Evolutionary conservation across 345 rosid genomes (phyloP), one percentile per base, ranked within the genome.

Genomic region (Eutrema japonicum): DNA sequence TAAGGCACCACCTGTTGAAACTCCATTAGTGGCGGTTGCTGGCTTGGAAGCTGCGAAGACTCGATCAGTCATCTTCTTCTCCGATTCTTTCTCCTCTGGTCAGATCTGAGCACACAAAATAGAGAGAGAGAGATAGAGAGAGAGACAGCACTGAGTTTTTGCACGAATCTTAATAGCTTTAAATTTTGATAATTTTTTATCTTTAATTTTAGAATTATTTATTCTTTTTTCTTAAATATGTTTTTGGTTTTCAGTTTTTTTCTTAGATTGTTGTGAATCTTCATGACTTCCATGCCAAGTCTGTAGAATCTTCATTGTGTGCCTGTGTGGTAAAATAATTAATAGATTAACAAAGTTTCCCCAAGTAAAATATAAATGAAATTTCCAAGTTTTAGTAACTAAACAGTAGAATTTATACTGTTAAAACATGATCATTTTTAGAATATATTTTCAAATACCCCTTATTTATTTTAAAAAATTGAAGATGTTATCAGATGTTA

Each of bases 21-120:
- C 8, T 18, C 70, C 76, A 2, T 73, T 62, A 27, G 79, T 68
- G 64, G 83, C 46, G 36, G 63, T 42, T 53, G 82, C 5, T 53
- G 94, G 85, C 22, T 86, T 89, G 6, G 94, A 77, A 38, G 97
- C 66, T 45, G 98, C 92, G 77, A 89, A 85, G 64, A 89, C 91
- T 79, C 79, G 89, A 1, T 93, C 98, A 10, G 76, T 71, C 80
- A 77, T 76, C 46, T 76, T 71, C 72, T 64, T 71, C 63, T 57
- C 49, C 10, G 56, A 3, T 63, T 70, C 16, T 60, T 67, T 75
- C 65, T 68, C 41, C 67, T 49, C 49, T 35, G 48, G 67, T 65
- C 80, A 72, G 80, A 72, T 77, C 77, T 77, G 77, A 66, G 68
- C 50, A 41, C 71, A 57, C 29, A 8, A n/a, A 22, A 63, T 41